Percentiles rank a stretch among this genome's conserved stretches.
Conservation (phyloP, 1,284 basidiomycete species). For the Trichosporon sp. region DNA sequence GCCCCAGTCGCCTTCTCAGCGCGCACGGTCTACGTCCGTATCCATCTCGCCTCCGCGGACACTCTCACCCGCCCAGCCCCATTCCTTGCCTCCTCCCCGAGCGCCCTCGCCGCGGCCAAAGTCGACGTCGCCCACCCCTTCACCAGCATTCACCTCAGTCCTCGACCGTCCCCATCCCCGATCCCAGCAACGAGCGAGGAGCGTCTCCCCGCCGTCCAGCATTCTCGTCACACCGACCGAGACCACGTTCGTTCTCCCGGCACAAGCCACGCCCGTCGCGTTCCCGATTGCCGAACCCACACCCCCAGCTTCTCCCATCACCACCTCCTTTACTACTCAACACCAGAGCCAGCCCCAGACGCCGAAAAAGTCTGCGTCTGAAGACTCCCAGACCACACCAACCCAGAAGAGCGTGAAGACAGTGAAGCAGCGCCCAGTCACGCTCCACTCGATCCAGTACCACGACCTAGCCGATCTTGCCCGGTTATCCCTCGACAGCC, state of each 20-base stretch:
- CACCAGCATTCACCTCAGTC: neutral
- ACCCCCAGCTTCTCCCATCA: neutral
- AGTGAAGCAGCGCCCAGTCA: neutral
- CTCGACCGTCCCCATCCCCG: neutral
- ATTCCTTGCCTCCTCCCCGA: neutral
- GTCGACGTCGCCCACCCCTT: neutral
- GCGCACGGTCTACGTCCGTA: neutral
- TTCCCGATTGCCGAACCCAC: neutral
- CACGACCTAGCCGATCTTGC: neutral
- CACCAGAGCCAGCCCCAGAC: neutral
- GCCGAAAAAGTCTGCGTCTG: neutral
- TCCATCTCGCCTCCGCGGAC: neutral
- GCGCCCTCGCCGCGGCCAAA: neutral
- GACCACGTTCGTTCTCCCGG: neutral
- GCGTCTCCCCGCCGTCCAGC: neutral
- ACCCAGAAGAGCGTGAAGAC: neutral
- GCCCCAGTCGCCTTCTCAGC: constrained; percentile 9
- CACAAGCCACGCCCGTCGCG: neutral
- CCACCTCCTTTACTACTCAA: neutral
- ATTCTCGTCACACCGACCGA: constrained; percentile 15
- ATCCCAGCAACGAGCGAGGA: neutral
- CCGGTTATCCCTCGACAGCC: neutral
- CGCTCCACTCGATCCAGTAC: neutral
- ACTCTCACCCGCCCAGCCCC: neutral
- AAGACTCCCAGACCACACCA: neutral